Conservation (phyloP, 2,329 filamentous ascomycete species). For the Beauveria bassiana region DNA sequence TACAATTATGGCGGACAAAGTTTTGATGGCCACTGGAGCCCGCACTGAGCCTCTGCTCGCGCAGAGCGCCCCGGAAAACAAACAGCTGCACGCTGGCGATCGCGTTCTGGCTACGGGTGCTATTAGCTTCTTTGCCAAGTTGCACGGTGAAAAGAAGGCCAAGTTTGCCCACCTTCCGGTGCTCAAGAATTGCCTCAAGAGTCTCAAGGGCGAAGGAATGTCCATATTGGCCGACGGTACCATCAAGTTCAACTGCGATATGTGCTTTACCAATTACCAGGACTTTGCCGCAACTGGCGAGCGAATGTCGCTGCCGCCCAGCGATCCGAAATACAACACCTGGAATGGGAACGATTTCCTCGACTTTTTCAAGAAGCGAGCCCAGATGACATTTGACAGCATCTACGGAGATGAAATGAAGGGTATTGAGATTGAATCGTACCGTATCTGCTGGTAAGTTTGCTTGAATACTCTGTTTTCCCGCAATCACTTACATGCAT, state of each 20-base stretch:
- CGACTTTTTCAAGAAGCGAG: slow-evolving; percentile 36
- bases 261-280: slow-evolving; percentile 48
- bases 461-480: neutral
- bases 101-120: slow-evolving; percentile 50
- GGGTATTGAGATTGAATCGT: slow-evolving; percentile 31
- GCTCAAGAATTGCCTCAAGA: slow-evolving; percentile 36
- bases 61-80: slow-evolving; percentile 39
- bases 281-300: slow-evolving; percentile 38
- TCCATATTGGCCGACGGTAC: slow-evolving; percentile 38
- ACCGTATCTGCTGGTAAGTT: slow-evolving; percentile 39
- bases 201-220: slow-evolving; percentile 37
- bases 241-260: slow-evolving; percentile 55
- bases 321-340: slow-evolving; percentile 33
- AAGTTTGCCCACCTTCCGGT: slow-evolving; percentile 45
- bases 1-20: slow-evolving; percentile 40
- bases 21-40: slow-evolving; percentile 48
- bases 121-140: slow-evolving; percentile 32
- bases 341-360: slow-evolving; percentile 32
- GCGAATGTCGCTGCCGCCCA: slow-evolving; percentile 43
- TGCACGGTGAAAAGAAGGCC: slow-evolving; percentile 36
- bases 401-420: slow-evolving; percentile 34
- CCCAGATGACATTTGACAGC: slow-evolving; percentile 29
- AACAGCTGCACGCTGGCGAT: slow-evolving; percentile 43
- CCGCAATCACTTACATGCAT: neutral
- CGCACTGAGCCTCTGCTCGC: slow-evolving; percentile 48